These are phyloP conservation scores for Chaetomium fimeti DNA, from an alignment of 495 filamentous ascomycete species.

Conservation along the genomic window DNA sequence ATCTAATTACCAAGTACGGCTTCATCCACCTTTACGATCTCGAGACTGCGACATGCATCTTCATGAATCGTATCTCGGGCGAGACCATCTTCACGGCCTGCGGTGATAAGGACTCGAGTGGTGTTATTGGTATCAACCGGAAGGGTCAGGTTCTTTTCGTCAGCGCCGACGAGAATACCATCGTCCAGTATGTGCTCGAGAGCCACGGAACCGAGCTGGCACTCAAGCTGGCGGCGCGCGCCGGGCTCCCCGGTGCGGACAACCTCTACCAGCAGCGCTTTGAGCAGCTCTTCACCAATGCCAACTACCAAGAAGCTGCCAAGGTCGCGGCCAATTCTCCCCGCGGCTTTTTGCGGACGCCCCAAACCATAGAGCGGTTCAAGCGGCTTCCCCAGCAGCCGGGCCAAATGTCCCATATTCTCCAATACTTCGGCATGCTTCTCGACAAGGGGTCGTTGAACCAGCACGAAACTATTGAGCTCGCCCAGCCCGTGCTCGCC, in stretches of 20 bases:
- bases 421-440: conserved; percentile 97
- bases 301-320: conserved; percentile 81
- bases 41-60: conserved; percentile 94
- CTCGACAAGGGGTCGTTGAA: conserved; percentile 93
- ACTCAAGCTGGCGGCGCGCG: conserved; percentile 91
- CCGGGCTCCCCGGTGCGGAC: conserved; percentile 90
- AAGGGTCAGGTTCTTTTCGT: conserved; percentile 96
- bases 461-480: conserved; percentile 87
- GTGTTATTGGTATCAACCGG: conserved; percentile 92
- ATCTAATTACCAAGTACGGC: conserved; percentile 97
- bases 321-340: conserved; percentile 96
- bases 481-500: conserved; percentile 85
- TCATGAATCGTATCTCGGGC: conserved; percentile 99
- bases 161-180: conserved; percentile 81
- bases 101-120: conserved; percentile 75
- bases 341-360: conserved; percentile 88
- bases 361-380: conserved; percentile 91
- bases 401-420: conserved; percentile 83
- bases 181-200: conserved; percentile 91
- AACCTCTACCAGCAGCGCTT: conserved; percentile 92
- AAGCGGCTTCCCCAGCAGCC: conserved; percentile 75
- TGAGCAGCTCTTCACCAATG: conserved; percentile 71
- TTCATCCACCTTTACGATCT: conserved; percentile 99
- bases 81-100: conserved; percentile 98
- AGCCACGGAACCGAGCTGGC: conserved; percentile 90